Conservation (phyloP, 164 flowering plant species). For the Vitis cinerea region DNA sequence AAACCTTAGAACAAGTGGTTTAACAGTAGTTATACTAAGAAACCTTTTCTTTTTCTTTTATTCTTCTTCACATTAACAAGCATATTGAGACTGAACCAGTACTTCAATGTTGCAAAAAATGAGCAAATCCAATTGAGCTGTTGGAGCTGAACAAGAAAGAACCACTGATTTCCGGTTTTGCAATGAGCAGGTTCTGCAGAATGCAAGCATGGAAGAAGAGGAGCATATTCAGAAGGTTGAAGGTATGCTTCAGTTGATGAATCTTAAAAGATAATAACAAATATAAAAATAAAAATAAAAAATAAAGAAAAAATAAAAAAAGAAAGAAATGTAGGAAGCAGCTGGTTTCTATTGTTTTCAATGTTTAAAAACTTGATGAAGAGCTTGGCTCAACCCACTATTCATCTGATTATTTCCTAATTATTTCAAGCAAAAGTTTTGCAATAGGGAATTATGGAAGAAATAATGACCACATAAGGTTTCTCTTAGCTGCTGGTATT, state of each 20-base stretch:
- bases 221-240: conserved; percentile 18
- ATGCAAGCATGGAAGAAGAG: conserved; percentile 30
- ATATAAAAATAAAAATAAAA: too few species aligned
- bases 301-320: background rate
- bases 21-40: background rate
- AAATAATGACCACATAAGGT: background rate
- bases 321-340: background rate
- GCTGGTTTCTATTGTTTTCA: background rate
- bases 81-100: background rate
- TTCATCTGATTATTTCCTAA: background rate
- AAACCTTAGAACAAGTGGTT: background rate
- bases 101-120: background rate
- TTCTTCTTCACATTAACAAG: background rate
- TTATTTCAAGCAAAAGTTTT: too few species aligned
- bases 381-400: background rate
- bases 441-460: background rate
- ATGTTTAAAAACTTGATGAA: background rate
- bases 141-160: background rate
- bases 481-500: background rate
- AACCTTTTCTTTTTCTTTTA: background rate
- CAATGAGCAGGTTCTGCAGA: conserved; percentile 49
- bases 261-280: background rate
- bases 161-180: conserved; percentile 9
- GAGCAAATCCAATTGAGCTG: too few species aligned
- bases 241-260: conserved; percentile 32